phyloP scores from a whole-genome alignment of 2,329 filamentous ascomycete species.

The Colletotrichum kahawae region DNA sequence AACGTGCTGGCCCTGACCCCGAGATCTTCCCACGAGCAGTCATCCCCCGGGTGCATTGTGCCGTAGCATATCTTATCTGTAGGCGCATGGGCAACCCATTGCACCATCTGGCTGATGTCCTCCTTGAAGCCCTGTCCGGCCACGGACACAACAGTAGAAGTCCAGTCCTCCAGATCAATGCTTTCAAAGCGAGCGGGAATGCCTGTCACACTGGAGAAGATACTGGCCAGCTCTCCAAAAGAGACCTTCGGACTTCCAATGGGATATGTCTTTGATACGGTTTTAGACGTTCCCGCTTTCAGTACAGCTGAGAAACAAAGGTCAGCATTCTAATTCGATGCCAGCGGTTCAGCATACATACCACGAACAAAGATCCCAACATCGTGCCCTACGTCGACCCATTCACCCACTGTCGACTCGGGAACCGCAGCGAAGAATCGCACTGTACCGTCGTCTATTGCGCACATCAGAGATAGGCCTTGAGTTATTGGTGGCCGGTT shows the following conservation, averaged over 20 bases:
- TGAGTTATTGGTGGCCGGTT: neutral
- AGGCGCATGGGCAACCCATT: conserved; percentile 20
- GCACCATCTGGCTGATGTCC: conserved; percentile 25
- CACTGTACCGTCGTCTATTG: neutral
- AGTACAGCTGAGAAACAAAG: neutral
- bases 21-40: neutral
- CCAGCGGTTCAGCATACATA: neutral
- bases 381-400: neutral
- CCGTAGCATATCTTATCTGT: conserved; percentile 18
- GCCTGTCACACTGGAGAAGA: neutral
- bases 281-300: neutral
- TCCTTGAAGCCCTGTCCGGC: conserved; percentile 18
- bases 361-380: neutral
- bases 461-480: neutral
- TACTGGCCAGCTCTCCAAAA: neutral
- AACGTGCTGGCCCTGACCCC: neutral
- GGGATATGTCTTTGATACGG: neutral
- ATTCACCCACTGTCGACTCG: neutral
- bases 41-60: neutral
- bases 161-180: neutral
- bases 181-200: neutral
- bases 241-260: neutral
- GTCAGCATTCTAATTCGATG: neutral
- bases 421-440: neutral
- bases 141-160: neutral